These are phyloP conservation scores for Xanthoconium separans DNA, from an alignment of 1,284 basidiomycete species.

Conservation along the genomic window DNA sequence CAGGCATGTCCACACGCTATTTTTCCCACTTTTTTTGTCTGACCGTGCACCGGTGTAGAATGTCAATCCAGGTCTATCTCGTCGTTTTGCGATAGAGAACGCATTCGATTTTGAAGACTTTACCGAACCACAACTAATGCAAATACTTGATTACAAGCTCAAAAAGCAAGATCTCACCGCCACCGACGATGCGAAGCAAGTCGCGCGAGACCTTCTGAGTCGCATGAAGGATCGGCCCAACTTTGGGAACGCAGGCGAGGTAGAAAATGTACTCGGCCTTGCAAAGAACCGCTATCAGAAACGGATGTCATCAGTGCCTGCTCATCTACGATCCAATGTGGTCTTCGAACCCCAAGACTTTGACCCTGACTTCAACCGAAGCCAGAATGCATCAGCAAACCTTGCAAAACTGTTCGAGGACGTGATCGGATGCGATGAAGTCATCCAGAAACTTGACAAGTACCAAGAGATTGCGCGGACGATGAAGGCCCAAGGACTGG, in stretches of 20 bases:
- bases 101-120: conserved; percentile 66
- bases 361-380: conserved; percentile 56
- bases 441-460: conserved; percentile 44
- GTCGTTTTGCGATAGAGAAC: conserved; percentile 62
- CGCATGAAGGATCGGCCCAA: conserved; percentile 54
- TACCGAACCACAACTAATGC: conserved; percentile 45
- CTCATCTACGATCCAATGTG: conserved; percentile 37
- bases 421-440: conserved; percentile 55
- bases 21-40: not conserved
- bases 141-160: conserved; percentile 55
- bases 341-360: conserved; percentile 59
- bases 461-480: conserved; percentile 50
- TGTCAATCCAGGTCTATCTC: conserved; percentile 60
- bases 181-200: conserved; percentile 49
- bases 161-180: conserved; percentile 53
- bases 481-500: conserved; percentile 41
- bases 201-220: conserved; percentile 50
- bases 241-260: conserved; percentile 65
- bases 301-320: conserved; percentile 39
- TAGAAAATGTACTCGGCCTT: conserved; percentile 56
- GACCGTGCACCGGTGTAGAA: conserved; percentile 39
- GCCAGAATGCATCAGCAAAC: conserved; percentile 44
- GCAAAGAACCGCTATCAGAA: conserved; percentile 51
- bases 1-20: conserved; percentile 38
- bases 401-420: conserved; percentile 58